Base-by-base conservation (phyloP, 2,329 filamentous ascomycete genomes). In the Cytospora schulzeri region DNA sequence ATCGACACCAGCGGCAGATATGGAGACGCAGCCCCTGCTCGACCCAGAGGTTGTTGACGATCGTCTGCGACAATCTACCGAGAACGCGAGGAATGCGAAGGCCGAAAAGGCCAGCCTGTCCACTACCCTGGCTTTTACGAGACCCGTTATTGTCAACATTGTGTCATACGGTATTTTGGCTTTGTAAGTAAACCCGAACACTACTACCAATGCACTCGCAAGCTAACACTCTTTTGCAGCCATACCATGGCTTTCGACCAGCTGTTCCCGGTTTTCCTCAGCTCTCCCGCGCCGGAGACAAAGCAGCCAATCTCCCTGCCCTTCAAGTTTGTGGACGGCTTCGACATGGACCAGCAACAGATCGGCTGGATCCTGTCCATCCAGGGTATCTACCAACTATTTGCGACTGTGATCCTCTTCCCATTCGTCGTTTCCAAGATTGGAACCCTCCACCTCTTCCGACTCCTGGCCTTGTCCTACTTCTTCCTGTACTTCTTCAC, bases 171-270 rank as follows among this genome's bases (percentile, higher is more conserved):
- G 93, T 53, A 92, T 98, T 71, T 82, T 98, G 66, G 94, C 94
- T 68, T 97, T 96, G 93, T 97, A 84, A 86, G 92, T 89, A 33
- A 63, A 63, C 15, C 17, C n/a, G 26, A 53, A 55, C 28, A 35
- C 19, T 2, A 2, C 15, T 17, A 19, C 11, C n/a, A 22, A 26
- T 31, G 26, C 31, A 8, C 19, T n/a, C 24, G 17, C 38, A 28
- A 48, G 61, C 72, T 76, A 68, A 74, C 72, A 56, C 9, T n/a
- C 53, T 35, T 31, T 35, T 67, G 50, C 72, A 97, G 93, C 79
- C 94, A 98, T 79, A 97, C 94, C 15, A 97, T 99, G 78, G 96
- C 93, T 0, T 95, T 96, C 71, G 95, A 99, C 77, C 91, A 97
- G 73, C 85, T 98, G 57, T 88, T 98, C 70, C 94, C 95, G 0